Base-by-base conservation (phyloP, 2,329 filamentous ascomycete species). In the Trichoderma endophyticum region DNA sequence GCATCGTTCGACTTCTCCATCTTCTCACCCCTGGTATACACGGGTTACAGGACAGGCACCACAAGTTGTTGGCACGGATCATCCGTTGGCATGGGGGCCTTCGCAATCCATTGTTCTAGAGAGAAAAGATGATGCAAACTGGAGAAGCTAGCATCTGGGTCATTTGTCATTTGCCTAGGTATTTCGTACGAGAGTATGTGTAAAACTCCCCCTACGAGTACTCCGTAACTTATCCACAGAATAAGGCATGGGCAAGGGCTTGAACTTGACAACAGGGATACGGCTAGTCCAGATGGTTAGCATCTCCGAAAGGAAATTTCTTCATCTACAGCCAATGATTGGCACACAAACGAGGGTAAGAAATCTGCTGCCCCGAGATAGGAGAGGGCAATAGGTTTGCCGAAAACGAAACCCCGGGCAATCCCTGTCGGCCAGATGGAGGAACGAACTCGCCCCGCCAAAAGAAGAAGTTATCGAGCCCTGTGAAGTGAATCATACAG, bases 81-180 rank as follows among this genome's bases (percentile, higher is more conserved):
- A 69, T 69, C 66, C 36, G 56, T 48, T 61, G 54, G 56, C 56
- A 32, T 32, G 28, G n/a, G 39, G 57, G 24, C 36, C 36, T 39
- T 57, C 14, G 54, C 54, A 57, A 54, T 54, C 48, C 21, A 54
- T 54, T 54, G n/a, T 54, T 54, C 54, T 43, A 21, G 21, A 60
- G 34, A 68, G 34, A 28, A 18, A 60, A 43, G 65, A 68, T 48
- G 63, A 68, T 68, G 56, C 56, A 60, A 43, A 48, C 51, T 67
- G 51, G 51, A 57, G 30, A 57, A 57, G 51, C 48, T 67, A 66
- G 64, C 48, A 56, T 66, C 64, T 26, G 15, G 39, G 51, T 39
- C 30, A 36, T 36, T 36, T 36, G 34, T 36, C 36, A 57, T 28
- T 34, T 24, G 43, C 26, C 43, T 54, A 36, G 63, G 48, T n/a